Base-by-base conservation (phyloP, 495 filamentous ascomycete genomes). In the Cetradonia linearis region DNA sequence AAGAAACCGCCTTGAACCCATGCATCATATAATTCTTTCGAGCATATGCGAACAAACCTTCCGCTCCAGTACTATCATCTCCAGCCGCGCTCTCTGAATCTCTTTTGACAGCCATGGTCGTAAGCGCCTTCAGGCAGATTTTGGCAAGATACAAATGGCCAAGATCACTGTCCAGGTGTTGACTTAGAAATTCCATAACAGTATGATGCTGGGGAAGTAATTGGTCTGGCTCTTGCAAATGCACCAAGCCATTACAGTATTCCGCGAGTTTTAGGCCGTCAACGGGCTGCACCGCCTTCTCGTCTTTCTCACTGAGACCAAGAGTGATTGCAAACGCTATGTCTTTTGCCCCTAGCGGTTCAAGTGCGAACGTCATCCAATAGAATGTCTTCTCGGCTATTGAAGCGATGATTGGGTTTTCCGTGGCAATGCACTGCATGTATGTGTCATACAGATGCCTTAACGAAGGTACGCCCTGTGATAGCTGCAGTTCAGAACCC, bases 291-390 rank as follows among this genome's bases (percentile, higher is more conserved):
- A 56, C 20, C 9, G 16, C 28, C 55, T 56, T 20, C 14, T 42
- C 33, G 11, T 56, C 55, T 31, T 16, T 36, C 16, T 56, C 55
- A 13, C 36, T 30, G 5, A 56, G 55, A 25, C 55, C 55, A 5
- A 56, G 30, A 23, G 28, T 28, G 7, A 56, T 56, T 11, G 55
- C 55, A 56, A 56, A 56, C 10, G 55, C 55, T 38, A 56, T 56
- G 36, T 44, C 18, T 44, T 36, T 18, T 3, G 55, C 55, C 10
- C 55, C 13, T 36, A 56, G 38, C 14, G 55, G 55, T 37, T 56
- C 55, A 23, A 56, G 55, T 27, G 55, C 33, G 38, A 56, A 56
- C 6, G 36, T 18, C 10, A 56, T 7, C 55, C 55, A 56, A 16
- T 56, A 56, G 38, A 56, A 37, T 9, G 55, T 56, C 38, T 44